Conservation (phyloP, 306 rosid genomes). For the Corylus avellana region DNA sequence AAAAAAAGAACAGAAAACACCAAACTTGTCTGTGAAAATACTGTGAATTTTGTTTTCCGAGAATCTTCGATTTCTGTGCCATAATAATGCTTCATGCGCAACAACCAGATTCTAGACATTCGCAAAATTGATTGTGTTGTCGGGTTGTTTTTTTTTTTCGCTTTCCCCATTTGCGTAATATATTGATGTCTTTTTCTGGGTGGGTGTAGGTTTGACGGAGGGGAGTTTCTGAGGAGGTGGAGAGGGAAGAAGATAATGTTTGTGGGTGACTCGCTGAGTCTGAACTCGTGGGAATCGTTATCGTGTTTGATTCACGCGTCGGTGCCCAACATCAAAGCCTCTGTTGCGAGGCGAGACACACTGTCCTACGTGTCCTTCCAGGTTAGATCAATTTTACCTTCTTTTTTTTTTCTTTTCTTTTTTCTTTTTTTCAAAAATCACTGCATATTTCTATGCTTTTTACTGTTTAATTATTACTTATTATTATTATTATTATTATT, state of each 20-base stretch:
- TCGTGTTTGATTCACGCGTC: conserved; percentile 88
- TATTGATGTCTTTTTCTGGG: neutral
- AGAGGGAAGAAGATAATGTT: conserved; percentile 93
- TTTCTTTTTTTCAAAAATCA: neutral
- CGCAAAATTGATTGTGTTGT: too few relatives aligned
- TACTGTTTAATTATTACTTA: neutral
- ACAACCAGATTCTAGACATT: too few relatives aligned
- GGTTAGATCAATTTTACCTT: conserved; percentile 39
- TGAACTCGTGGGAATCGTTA: conserved; percentile 96
- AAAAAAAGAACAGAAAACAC: too few relatives aligned
- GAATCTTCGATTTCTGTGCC: too few relatives aligned
- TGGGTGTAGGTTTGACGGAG: conserved; percentile 65
- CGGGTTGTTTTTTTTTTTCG: neutral
- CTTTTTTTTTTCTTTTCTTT: neutral
- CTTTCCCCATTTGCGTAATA: neutral
- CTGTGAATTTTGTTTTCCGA: too few relatives aligned
- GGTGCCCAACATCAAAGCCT: conserved; percentile 64
- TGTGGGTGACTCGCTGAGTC: conserved; percentile 97
- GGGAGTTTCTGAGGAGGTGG: conserved; percentile 63
- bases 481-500: neutral
- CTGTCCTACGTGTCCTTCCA: conserved; percentile 62
- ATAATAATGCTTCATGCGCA: too few relatives aligned
- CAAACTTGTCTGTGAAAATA: too few relatives aligned
- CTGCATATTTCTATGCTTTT: neutral
- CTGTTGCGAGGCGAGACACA: conserved; percentile 42